Evolutionary conservation across 2,329 filamentous ascomycete genomes (phyloP).

Genomic region (Scortechinia acanthostroma): DNA sequence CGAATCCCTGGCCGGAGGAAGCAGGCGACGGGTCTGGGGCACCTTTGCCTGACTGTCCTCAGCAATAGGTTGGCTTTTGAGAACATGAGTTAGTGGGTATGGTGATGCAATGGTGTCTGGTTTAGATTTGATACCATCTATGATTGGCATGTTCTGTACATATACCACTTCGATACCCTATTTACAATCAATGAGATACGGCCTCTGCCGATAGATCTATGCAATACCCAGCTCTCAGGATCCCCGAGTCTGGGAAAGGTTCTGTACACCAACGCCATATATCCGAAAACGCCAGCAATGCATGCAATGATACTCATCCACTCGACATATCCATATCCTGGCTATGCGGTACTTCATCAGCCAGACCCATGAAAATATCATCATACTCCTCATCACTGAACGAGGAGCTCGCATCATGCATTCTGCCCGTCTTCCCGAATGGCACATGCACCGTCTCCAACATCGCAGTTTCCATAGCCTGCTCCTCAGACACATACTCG

Average conservation of each 20-base stretch:
- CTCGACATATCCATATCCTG: slow-evolving; percentile 2
- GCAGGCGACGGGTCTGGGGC: background rate
- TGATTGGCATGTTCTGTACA: slow-evolving; percentile 2
- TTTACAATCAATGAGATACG: no score
- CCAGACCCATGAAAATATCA: background rate
- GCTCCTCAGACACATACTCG: slow-evolving; percentile 22
- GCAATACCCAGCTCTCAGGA: no score
- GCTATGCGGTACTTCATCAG: background rate
- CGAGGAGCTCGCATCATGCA: no score
- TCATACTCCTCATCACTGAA: slow-evolving; percentile 1
- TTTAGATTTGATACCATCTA: no score
- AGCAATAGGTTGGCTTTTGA: background rate
- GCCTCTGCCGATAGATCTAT: no score
- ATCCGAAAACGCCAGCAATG: background rate
- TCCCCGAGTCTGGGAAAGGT: no score
- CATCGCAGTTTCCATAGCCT: background rate
- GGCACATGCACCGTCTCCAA: background rate
- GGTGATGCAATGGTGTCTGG: no score
- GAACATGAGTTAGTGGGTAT: background rate
- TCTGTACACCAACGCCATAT: background rate
- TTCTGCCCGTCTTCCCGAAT: no score
- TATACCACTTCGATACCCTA: slow-evolving; percentile 1
- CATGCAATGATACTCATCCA: background rate
- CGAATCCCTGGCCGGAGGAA: background rate
- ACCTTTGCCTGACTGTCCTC: background rate